Percentiles rank a stretch among this genome's conserved stretches.
phyloP scores from a whole-genome alignment of 2,329 filamentous ascomycete species.

The Aureobasidium melanogenum region DNA sequence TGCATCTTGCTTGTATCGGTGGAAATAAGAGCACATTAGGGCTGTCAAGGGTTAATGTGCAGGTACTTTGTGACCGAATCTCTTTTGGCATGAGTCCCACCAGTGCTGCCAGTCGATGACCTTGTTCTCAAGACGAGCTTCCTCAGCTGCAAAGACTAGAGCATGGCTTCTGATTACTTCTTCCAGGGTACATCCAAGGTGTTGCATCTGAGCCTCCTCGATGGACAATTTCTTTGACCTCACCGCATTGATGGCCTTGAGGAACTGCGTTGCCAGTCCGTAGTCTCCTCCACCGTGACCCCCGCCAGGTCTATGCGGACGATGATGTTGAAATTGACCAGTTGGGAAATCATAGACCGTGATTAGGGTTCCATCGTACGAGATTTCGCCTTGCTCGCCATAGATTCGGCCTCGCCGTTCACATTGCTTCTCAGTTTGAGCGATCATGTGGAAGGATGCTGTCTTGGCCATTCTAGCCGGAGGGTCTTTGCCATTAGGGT shows the following conservation, averaged over 20 bases:
- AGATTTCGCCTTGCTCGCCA: slow-evolving; percentile 76
- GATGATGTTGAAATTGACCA: slow-evolving; percentile 45
- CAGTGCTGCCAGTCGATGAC: slow-evolving; percentile 68
- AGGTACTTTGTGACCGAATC: neutral
- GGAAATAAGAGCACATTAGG: neutral
- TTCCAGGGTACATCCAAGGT: slow-evolving; percentile 74
- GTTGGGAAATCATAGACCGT: slow-evolving; percentile 63
- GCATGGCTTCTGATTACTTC: slow-evolving; percentile 86
- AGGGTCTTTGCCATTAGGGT: neutral
- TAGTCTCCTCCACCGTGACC: slow-evolving; percentile 72
- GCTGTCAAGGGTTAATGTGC: neutral
- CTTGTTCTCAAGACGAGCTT: slow-evolving; percentile 60
- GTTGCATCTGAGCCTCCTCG: slow-evolving; percentile 61
- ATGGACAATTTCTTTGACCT: slow-evolving; percentile 61
- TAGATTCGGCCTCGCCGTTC: slow-evolving; percentile 79
- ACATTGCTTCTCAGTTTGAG: slow-evolving; percentile 79
- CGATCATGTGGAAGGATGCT: slow-evolving; percentile 88
- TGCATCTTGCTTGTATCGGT: neutral
- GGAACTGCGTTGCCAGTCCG: slow-evolving; percentile 73
- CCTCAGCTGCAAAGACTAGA: slow-evolving; percentile 88
- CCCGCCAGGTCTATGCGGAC: slow-evolving; percentile 32
- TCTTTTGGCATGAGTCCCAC: slow-evolving; percentile 49
- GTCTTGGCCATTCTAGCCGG: slow-evolving; percentile 60
- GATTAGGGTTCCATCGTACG: slow-evolving; percentile 73
- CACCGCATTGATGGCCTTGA: slow-evolving; percentile 71